Conservation (phyloP, 1,284 basidiomycete species). For the Leccinum colubrinum region DNA sequence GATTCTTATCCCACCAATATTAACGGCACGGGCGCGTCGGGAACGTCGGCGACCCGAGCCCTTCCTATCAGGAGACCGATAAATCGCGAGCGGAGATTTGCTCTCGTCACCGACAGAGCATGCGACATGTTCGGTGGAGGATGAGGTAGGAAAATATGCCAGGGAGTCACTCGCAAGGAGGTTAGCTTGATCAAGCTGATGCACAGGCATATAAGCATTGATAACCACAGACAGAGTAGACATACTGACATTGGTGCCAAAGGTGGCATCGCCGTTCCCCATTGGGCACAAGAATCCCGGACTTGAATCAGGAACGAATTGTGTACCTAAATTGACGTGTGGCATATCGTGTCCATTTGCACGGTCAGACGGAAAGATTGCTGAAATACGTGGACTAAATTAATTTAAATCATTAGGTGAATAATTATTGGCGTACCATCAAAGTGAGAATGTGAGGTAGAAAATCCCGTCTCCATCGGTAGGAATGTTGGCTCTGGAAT, state of each 20-base stretch:
- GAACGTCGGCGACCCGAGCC: neutral
- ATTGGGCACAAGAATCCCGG: neutral
- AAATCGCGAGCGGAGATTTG: neutral
- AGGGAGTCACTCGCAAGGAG: neutral
- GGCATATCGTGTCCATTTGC: neutral
- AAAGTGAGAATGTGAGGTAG: neutral
- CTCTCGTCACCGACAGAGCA: neutral
- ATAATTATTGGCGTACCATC: neutral
- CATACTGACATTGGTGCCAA: neutral
- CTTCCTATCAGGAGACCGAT: neutral
- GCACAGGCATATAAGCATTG: neutral
- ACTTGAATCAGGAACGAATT: neutral
- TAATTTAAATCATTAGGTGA: neutral
- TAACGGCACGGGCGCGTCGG: conserved; percentile 2
- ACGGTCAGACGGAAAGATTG: neutral
- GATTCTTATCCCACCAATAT: conserved; percentile 4
- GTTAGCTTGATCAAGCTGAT: neutral
- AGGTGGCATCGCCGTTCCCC: neutral
- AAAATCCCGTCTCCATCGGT: neutral
- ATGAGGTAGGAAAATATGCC: neutral
- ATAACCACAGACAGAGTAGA: neutral
- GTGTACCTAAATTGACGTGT: neutral
- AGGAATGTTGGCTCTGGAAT: neutral
- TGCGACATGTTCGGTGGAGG: neutral
- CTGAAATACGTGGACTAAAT: neutral